Evolutionary conservation across 2,329 filamentous ascomycete genomes (phyloP).

Genomic region (Pezicula rhizophila): DNA sequence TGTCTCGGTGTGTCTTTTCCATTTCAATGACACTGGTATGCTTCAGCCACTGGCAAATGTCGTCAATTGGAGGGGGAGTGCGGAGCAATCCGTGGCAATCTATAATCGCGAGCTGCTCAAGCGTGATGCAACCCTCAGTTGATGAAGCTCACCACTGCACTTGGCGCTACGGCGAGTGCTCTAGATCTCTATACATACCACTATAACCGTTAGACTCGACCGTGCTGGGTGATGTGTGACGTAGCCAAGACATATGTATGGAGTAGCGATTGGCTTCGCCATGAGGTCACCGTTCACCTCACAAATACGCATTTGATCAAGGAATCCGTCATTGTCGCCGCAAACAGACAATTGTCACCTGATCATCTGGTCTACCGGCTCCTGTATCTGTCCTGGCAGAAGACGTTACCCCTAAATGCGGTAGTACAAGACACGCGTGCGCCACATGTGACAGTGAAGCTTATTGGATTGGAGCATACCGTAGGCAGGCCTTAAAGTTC

Average conservation of each 20-base stretch:
- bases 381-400: constrained; percentile 42
- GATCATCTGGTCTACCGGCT: constrained; percentile 38
- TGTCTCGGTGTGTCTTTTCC: constrained; percentile 37
- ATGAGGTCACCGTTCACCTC: constrained; percentile 42
- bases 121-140: constrained; percentile 15
- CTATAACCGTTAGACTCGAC: no score
- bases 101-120: constrained; percentile 40
- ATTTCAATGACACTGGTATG: constrained; percentile 36
- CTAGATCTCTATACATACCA: no score
- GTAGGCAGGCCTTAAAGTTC: constrained; percentile 32
- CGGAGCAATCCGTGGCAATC: constrained; percentile 39
- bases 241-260: constrained; percentile 42
- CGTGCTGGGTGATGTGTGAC: no score
- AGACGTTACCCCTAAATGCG: constrained; percentile 43
- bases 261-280: constrained; percentile 40
- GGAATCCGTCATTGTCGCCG: constrained; percentile 41
- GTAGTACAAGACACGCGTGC: constrained; percentile 38
- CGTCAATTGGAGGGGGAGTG: constrained; percentile 37
- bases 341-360: constrained; percentile 34
- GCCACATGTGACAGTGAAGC: constrained; percentile 36
- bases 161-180: constrained; percentile 35
- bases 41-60: constrained; percentile 44
- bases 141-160: constrained; percentile 40
- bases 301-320: constrained; percentile 40
- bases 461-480: constrained; percentile 35